Base-by-base conservation (phyloP, 768 basidiomycete species). In the Lanmaoa pseudosensibilis region DNA sequence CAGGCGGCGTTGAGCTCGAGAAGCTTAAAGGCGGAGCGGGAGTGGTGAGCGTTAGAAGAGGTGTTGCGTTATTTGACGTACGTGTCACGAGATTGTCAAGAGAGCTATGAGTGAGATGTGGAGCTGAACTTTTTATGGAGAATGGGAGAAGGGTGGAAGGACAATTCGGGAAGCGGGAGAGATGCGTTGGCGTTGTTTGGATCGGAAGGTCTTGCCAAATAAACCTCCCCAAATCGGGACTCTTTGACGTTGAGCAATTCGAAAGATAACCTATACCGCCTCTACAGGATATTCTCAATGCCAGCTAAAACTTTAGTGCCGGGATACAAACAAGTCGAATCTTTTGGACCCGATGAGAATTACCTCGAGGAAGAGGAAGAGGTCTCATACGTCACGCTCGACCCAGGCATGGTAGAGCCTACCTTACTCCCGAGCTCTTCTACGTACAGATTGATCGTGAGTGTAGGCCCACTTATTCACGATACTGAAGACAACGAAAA, bases 21-120 rank as follows among this genome's bases (percentile, higher is more conserved):
- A 16, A 98, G 84, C 74, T 98, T 98, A 79, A 91, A 96, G 4
- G 94, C 93, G 13, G 93, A 89, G 46, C 96, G 85, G 0, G 95
- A 87, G 23, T 94, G 87, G 71, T 85, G 96, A 11, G 77, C 65
- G 0, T 69, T 66, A 9, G 79, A 72, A 25, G 75, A 67, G 0
- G 76, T 65, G 48, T 75, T 70, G 38, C 87, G 84, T 50, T 74
- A 71, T 62, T 83, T 84, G 32, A 92, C 83, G 65, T 85, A 90
- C 0, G 87, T 88, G 65, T 93, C 91, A 13, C 78, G 74, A 46
- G 70, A 78, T 67, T 93, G 91, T 30, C 91, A 78, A 1, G 82
- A 70, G 13, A 92, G 78, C 91, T 91, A 93, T 48, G 75, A 68
- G 16, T 69, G 75, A 0, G 84, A 80, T 0, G 84, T 83, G 3